phyloP scores from a whole-genome alignment of 768 basidiomycete genomes.

The Chalciporus piperatus region DNA sequence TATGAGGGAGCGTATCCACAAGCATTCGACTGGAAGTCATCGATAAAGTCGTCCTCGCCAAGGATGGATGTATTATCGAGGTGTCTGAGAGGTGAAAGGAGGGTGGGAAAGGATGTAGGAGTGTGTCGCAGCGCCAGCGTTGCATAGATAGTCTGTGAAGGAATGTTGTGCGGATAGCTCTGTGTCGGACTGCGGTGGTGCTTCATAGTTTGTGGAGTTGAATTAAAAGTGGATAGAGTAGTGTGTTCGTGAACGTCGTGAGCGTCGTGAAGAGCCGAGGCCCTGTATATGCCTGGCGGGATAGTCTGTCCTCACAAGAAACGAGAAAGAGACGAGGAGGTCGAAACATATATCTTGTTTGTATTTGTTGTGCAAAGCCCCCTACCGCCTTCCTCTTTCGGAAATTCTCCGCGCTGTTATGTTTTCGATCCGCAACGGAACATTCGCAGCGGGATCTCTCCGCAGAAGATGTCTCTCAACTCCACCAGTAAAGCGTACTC shows the following conservation, averaged over 20 bases:
- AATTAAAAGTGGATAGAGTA: constrained; percentile 10
- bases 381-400: constrained; percentile 16
- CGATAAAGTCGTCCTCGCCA: neutral
- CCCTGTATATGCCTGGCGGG: constrained; percentile 3
- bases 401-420: constrained; percentile 14
- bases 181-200: constrained; percentile 24
- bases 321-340: neutral
- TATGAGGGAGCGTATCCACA: constrained; percentile 13
- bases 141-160: constrained; percentile 19
- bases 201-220: constrained; percentile 18
- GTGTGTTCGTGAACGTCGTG: neutral
- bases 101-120: constrained; percentile 20
- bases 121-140: constrained; percentile 31
- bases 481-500: neutral
- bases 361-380: constrained; percentile 20
- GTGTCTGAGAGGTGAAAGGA: constrained; percentile 27
- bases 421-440: constrained; percentile 3
- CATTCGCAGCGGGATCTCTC: neutral
- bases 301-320: neutral
- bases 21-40: constrained; percentile 33
- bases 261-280: constrained; percentile 3
- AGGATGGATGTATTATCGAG: constrained; percentile 6
- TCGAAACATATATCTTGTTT: constrained; percentile 14
- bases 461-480: neutral
- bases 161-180: constrained; percentile 13